phyloP scores from a whole-genome alignment of 108 stramenopile species.

The Cyclotella atomus region DNA sequence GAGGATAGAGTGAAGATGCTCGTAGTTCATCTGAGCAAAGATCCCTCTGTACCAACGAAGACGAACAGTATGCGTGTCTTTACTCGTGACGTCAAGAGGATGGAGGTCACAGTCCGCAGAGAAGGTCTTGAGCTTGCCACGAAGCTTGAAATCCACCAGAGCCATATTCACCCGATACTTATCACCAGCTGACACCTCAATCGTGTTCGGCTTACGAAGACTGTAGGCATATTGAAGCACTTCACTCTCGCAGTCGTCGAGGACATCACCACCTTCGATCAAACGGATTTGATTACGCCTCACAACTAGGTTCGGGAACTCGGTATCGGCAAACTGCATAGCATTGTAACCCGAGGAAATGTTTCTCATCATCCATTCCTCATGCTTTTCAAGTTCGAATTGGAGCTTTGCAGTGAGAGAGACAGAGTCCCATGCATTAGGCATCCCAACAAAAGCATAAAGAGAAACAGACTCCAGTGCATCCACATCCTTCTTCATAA shows the following conservation, averaged over 20 bases:
- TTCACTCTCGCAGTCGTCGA: neutral
- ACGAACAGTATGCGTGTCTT: neutral
- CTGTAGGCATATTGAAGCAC: neutral
- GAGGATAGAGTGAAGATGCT: neutral
- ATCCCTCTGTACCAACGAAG: neutral
- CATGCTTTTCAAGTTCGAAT: neutral
- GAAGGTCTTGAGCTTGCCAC: neutral
- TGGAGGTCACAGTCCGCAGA: neutral
- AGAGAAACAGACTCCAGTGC: neutral
- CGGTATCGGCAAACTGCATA: neutral
- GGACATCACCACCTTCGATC: neutral
- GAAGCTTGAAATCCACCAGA: neutral
- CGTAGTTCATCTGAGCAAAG: slow-evolving; percentile 1
- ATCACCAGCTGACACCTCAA: neutral
- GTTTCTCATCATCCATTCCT: too few relatives aligned
- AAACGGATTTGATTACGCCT: neutral
- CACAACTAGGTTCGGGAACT: neutral
- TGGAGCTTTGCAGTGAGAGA: slow-evolving; percentile 1
- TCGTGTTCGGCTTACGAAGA: neutral
- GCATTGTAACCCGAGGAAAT: too few relatives aligned
- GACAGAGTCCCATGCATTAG: neutral
- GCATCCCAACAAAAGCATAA: neutral
- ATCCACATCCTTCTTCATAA: neutral
- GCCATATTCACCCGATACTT: neutral
- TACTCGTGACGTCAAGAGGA: neutral